These are phyloP conservation scores for Cladosporium cucumerinum DNA, from an alignment of 2,329 filamentous ascomycete genomes.

Conservation along the genomic window DNA sequence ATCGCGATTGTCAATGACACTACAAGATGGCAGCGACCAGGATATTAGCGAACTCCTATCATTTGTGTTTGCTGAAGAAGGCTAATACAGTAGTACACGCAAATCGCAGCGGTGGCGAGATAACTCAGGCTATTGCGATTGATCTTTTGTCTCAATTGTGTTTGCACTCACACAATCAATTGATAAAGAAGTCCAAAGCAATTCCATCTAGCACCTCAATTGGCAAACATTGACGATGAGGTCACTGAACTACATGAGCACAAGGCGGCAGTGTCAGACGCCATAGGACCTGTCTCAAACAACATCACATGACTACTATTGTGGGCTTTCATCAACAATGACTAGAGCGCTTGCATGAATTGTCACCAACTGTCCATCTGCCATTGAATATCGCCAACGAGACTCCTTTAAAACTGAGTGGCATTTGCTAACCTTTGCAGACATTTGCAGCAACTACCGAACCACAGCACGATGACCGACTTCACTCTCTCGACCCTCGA, in stretches of 20 bases:
- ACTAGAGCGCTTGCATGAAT: not conserved
- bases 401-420: not conserved
- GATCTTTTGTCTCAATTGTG: not conserved
- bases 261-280: not conserved
- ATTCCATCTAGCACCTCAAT: not conserved
- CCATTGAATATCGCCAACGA: not conserved
- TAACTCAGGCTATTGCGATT: not conserved
- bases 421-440: not conserved
- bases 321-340: not conserved
- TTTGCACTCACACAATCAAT: not conserved
- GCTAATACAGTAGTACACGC: not conserved
- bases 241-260: not conserved
- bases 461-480: not conserved
- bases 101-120: not conserved
- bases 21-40: not conserved
- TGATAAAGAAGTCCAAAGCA: not conserved
- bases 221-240: not conserved
- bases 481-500: constrained; percentile 25
- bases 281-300: not conserved
- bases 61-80: not conserved
- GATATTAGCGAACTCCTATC: too few relatives aligned
- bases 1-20: not conserved
- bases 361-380: not conserved
- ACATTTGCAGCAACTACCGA: not conserved
- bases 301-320: not conserved